A percentile compares a stretch with the other conserved stretches of the same genome.
phyloP scores from a whole-genome alignment of 345 rosid species.

The Xanthoceras sorbifolium region DNA sequence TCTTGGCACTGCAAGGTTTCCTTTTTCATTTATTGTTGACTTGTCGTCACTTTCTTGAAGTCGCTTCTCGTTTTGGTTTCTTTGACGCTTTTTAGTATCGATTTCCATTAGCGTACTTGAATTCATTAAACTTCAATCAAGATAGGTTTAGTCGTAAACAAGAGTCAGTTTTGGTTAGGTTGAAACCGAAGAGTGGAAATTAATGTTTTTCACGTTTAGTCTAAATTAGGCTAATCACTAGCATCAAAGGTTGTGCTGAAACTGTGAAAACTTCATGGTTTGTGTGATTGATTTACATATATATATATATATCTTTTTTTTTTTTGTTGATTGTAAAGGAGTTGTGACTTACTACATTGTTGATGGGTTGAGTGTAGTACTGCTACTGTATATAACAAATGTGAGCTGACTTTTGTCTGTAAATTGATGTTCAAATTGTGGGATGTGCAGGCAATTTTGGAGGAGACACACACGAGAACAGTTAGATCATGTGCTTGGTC shows the following conservation, averaged over 20 bases:
- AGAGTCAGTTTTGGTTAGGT: neutral
- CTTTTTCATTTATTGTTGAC: constrained; percentile 44
- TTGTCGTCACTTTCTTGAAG: neutral
- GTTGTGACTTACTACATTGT: neutral
- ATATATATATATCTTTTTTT: neutral
- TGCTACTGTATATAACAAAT: neutral
- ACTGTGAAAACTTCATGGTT: neutral
- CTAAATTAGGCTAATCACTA: neutral
- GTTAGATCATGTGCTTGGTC: constrained; percentile 95
- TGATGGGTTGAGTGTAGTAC: too few species aligned
- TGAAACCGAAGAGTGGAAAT: neutral
- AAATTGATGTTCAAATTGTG: constrained; percentile 23
- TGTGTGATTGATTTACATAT: neutral
- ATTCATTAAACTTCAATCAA: neutral
- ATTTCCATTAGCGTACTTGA: neutral
- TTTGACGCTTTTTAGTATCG: neutral
- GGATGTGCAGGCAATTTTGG: constrained; percentile 75
- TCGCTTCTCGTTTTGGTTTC: neutral
- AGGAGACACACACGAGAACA: constrained; percentile 83
- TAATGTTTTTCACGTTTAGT: neutral
- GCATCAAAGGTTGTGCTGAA: neutral
- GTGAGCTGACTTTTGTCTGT: neutral
- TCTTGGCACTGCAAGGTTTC: constrained; percentile 86
- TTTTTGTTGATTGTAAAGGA: neutral
- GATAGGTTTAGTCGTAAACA: neutral